These are phyloP conservation scores for Penicillium verhagenii DNA, from an alignment of 495 filamentous ascomycete genomes.

Conservation along the genomic window DNA sequence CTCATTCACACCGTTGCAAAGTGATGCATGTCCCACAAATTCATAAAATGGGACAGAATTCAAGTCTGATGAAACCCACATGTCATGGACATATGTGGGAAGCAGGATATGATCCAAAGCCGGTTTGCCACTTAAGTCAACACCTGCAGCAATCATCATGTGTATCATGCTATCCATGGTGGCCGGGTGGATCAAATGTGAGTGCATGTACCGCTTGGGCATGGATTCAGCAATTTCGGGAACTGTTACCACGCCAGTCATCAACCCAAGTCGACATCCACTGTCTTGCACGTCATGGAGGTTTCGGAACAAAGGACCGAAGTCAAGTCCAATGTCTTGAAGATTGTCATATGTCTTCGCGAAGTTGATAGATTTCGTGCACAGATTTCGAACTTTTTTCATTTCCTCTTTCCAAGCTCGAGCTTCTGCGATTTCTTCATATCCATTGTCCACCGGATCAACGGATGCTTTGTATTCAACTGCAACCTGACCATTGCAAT, in stretches of 20 bases:
- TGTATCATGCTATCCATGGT: conserved; percentile 42
- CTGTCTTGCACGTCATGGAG: conserved; percentile 16
- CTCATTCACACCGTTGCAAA: conserved; percentile 4
- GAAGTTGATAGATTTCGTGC: conserved; percentile 16
- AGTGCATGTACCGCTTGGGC: conserved; percentile 28
- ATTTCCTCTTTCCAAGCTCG: conserved; percentile 6
- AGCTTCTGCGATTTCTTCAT: conserved; percentile 6
- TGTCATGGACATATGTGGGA: conserved; percentile 27
- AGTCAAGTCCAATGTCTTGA: conserved; percentile 18
- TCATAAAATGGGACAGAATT: conserved; percentile 10
- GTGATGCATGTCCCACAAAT: conserved; percentile 22
- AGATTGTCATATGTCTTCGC: conserved; percentile 23
- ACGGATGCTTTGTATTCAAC: conserved; percentile 1
- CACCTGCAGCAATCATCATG: conserved; percentile 24
- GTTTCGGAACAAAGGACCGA: conserved; percentile 28
- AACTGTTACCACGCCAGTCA: conserved; percentile 21
- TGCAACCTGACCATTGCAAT: conserved; percentile 18
- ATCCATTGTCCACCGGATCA: conserved; percentile 9
- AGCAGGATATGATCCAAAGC: conserved; percentile 20
- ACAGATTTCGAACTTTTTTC: conserved; percentile 1
- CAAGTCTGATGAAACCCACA: conserved; percentile 30
- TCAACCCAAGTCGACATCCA: conserved; percentile 5
- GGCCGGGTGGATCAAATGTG: conserved; percentile 37
- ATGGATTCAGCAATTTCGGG: conserved; percentile 30
- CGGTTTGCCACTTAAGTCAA: conserved; percentile 22